phyloP scores from a whole-genome alignment of 495 filamentous ascomycete genomes.

The Penicillium simplicissimum region DNA sequence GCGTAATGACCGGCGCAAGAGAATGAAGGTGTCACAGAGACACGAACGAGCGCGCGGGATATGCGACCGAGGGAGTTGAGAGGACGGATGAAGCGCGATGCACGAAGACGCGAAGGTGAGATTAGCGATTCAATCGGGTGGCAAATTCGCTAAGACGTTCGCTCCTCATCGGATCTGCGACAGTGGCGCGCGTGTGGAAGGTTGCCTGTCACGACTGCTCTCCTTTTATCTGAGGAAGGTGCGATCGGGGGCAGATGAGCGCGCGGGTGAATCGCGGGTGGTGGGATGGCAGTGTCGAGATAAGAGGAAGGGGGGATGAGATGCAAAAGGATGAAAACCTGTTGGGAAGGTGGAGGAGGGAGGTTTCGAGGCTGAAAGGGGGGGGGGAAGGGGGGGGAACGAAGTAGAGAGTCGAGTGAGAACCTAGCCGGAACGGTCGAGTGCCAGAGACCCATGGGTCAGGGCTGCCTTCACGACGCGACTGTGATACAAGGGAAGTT shows the following conservation, averaged over 20 bases:
- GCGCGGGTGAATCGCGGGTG: slow-evolving; percentile 9
- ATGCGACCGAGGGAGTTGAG: slow-evolving; percentile 20
- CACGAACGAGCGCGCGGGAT: slow-evolving; percentile 21
- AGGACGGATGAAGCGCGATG: slow-evolving; percentile 17
- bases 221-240: background rate
- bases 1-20: slow-evolving; percentile 17
- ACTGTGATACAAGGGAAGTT: slow-evolving; percentile 18
- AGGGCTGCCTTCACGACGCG: slow-evolving; percentile 35
- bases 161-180: slow-evolving; percentile 32
- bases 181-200: slow-evolving; percentile 20
- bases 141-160: slow-evolving; percentile 15
- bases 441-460: slow-evolving; percentile 40
- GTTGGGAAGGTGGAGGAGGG: slow-evolving; percentile 18
- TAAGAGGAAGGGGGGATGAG: slow-evolving; percentile 11
- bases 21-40: slow-evolving; percentile 13
- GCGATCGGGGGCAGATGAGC: slow-evolving; percentile 8
- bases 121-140: slow-evolving; percentile 25
- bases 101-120: slow-evolving; percentile 18
- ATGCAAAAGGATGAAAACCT: slow-evolving; percentile 22
- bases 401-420: slow-evolving; percentile 28
- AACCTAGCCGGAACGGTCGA: slow-evolving; percentile 35
- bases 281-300: slow-evolving; percentile 21
- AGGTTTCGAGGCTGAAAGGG: slow-evolving; percentile 15
- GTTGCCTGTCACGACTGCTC: background rate
- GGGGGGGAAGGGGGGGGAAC: slow-evolving; percentile 21